Evolutionary conservation across 2,329 filamentous ascomycete species (phyloP).

Genomic region (Exophiala spinifera): DNA sequence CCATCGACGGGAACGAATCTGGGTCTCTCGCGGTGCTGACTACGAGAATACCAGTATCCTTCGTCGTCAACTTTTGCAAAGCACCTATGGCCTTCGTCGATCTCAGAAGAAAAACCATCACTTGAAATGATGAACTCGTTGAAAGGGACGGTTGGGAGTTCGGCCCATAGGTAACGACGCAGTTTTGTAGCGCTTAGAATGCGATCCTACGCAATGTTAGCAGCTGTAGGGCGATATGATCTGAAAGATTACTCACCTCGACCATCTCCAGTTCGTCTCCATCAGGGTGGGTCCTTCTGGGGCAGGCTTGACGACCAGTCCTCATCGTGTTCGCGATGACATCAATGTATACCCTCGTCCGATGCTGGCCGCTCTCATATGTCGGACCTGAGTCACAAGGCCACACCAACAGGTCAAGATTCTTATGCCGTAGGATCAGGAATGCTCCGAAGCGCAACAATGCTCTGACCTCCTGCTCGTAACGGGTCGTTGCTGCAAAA

Average conservation of each 20-base stretch:
- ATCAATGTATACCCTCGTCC: neutral
- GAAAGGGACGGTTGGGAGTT: neutral
- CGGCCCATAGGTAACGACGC: neutral
- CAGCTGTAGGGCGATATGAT: neutral
- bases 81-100: neutral
- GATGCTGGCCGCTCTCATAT: neutral
- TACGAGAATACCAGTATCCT: neutral
- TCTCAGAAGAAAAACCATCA: neutral
- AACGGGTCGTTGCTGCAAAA: neutral
- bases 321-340: neutral
- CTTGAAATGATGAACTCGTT: neutral
- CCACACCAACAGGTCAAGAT: conserved; percentile 4
- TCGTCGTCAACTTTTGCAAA: conserved; percentile 1
- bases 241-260: neutral
- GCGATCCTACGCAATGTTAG: neutral
- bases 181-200: conserved; percentile 3
- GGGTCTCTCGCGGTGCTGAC: neutral
- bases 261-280: neutral
- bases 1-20: neutral
- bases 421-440: conserved; percentile 2
- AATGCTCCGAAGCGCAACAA: conserved; percentile 3
- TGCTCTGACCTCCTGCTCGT: neutral
- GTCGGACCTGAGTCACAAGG: neutral
- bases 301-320: neutral
- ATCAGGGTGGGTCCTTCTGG: neutral